Base-by-base conservation (phyloP, 2,329 filamentous ascomycete species). In the Colletotrichum eremochloae region DNA sequence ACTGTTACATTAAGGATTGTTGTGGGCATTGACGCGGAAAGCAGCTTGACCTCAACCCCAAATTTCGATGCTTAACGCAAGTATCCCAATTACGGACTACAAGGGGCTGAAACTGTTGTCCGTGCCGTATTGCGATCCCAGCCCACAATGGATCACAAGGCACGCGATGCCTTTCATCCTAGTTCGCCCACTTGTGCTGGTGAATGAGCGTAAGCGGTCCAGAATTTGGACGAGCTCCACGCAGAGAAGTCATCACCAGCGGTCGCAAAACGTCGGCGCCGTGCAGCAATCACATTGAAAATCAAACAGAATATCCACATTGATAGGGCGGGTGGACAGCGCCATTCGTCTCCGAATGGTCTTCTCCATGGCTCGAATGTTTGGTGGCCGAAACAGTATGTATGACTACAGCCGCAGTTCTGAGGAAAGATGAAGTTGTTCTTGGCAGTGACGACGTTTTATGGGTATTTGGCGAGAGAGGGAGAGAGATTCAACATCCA, bases 301-400 rank as follows among this genome's bases (percentile, higher is more conserved):
- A 60, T 48, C 15, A 52, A 7, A 18, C 7, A n/a, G 18, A 12
- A 24, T 7, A 20, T 31, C 12, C 38, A 15, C 24, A 31, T 58
- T 53, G 46, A 63, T 63, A 40, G 65, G 44, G 7, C 31, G 50
- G 58, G 65, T 14, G 31, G 57, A 68, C 48, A 24, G 40, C 52
- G 5, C 44, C 33, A 31, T 31, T n/a, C 29, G 14, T 36, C 18
- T 36, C 9, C 36, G 24, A 36, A 52, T 20, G 36, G 48, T 40
- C 44, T 44, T 18, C 11, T 42, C 33, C 53, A 15, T 36, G 24
- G 15, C 53, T 38, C 38, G 53, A 29, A 36, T 53, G 29, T n/a
- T n/a, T 29, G 18, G 48, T 15, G 29, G 33, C 15, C 38, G 36
- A 29, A 65, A 60, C 18, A 58, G 15, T 6, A 29, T 42, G 5